Evolutionary conservation across 768 basidiomycete genomes (phyloP), one percentile per base, ranked within the genome.

Genomic region (Mycena rosella): DNA sequence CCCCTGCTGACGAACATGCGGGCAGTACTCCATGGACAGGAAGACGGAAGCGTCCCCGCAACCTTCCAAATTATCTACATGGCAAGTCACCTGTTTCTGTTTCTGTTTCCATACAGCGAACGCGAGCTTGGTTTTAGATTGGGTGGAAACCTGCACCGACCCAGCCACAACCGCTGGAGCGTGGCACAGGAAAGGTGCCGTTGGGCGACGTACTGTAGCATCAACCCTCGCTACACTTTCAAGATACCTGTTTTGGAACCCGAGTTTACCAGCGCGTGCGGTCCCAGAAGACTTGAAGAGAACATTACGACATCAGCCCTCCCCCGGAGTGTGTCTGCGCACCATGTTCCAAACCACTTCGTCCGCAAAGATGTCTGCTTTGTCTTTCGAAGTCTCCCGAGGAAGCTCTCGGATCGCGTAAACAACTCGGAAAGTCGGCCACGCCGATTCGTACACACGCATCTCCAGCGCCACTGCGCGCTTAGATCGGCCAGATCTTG

Each of bases 41-140:
- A 91, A 73, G 93, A 96, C 74, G 95, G 94, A 18, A 85, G 86
- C 15, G 84, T 99, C 38, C 94, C 96, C 3, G 98, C 98, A 18
- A 99, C 98, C 8, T 99, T 98, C 79, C 95, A 98, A 76, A 84
- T 98, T 52, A 95, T 99, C 62, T 98, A 94, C 78, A 91, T 98
- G 87, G 97, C 95, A 69, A 68, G 86, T 79, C 47, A 40, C 27
- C 38, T 60, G 36, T 26, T 58, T 40, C 27, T 45, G 18, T n/a
- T 29, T 26, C 38, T 60, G 36, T 26, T 58, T 40, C 27, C 40
- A 17, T n/a, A 29, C 14, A 15, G 36, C 47, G 34, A 17, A 42
- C 51, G 34, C 29, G 53, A 36, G 24, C 34, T 47, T 45, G 18
- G 10, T 45, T 27, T 18, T 68, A 93, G 93, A 94, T 95, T 74